Percentiles rank a stretch among this genome's conserved stretches.
phyloP scores from a whole-genome alignment of 2,329 filamentous ascomycete genomes.

The Aaosphaeria arxii region DNA sequence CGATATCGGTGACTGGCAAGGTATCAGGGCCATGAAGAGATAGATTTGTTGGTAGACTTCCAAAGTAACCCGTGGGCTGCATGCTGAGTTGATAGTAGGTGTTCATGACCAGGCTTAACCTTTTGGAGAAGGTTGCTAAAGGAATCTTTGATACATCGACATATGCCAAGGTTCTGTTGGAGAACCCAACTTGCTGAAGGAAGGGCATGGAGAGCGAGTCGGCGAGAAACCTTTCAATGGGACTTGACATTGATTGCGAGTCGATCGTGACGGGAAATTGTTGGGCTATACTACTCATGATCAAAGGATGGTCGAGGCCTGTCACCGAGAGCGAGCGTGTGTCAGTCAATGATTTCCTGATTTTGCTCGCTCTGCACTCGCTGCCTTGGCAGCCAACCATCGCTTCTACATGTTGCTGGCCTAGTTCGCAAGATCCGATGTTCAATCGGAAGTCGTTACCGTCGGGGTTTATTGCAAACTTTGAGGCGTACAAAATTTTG shows the following conservation, averaged over 20 bases:
- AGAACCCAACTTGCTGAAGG: constrained; percentile 7
- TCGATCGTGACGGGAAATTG: constrained; percentile 14
- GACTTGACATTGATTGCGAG: constrained; percentile 11
- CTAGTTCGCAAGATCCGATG: constrained; percentile 15
- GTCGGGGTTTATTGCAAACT: too few relatives aligned
- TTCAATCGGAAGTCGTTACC: too few relatives aligned
- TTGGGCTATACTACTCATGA: constrained; percentile 5
- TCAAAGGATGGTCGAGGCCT: constrained; percentile 12
- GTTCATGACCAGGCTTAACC: constrained; percentile 23
- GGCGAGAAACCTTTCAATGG: constrained; percentile 19
- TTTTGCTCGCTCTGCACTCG: constrained; percentile 8
- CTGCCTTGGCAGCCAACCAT: constrained; percentile 10
- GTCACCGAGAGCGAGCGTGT: constrained; percentile 10
- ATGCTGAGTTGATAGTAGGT: constrained; percentile 30
- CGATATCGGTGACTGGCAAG: constrained; percentile 14
- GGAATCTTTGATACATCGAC: constrained; percentile 12
- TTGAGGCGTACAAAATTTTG: too few relatives aligned
- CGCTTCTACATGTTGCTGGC: constrained; percentile 21
- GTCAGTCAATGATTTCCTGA: constrained; percentile 17
- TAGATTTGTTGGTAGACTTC: constrained; percentile 16
- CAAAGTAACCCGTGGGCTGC: constrained; percentile 21
- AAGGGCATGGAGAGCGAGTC: constrained; percentile 19
- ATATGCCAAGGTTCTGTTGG: constrained; percentile 1
- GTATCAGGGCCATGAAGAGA: constrained; percentile 25
- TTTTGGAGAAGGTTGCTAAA: constrained; percentile 14